Evolutionary conservation across 306 rosid genomes (phyloP).

Genomic region (Echinosophora koreensis): DNA sequence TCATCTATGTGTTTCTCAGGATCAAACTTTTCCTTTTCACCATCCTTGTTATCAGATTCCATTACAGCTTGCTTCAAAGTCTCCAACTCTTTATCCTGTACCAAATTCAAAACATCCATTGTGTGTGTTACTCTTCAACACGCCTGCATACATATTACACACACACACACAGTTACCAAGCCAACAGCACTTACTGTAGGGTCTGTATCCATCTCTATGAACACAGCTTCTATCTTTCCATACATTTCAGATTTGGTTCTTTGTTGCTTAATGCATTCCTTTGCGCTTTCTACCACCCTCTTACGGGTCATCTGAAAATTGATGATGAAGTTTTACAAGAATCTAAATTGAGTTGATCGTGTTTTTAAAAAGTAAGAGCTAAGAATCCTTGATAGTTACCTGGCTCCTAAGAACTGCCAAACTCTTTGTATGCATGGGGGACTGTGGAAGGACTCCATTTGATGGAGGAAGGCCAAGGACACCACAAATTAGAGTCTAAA

Average conservation of each 20-base stretch:
- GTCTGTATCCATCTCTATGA: slow-evolving; percentile 75
- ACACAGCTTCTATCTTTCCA: slow-evolving; percentile 78
- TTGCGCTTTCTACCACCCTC: slow-evolving; percentile 83
- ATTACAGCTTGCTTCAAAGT: slow-evolving; percentile 76
- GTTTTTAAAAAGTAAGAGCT: slow-evolving; percentile 15
- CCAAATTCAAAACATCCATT: slow-evolving; percentile 31
- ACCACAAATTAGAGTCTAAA: slow-evolving; percentile 80
- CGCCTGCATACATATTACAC: neutral
- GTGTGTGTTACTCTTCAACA: slow-evolving; percentile 19
- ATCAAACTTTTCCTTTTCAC: slow-evolving; percentile 58
- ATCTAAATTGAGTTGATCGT: slow-evolving; percentile 33
- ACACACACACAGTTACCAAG: neutral
- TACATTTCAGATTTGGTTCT: slow-evolving; percentile 66
- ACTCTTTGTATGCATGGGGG: slow-evolving; percentile 98
- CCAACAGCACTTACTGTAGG: slow-evolving; percentile 63
- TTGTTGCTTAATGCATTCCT: slow-evolving; percentile 72
- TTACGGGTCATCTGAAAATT: slow-evolving; percentile 70
- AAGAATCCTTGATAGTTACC: slow-evolving; percentile 50
- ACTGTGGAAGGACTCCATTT: slow-evolving; percentile 95
- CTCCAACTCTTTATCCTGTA: slow-evolving; percentile 56
- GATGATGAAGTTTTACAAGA: slow-evolving; percentile 16
- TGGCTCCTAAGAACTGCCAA: slow-evolving; percentile 77
- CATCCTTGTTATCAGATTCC: slow-evolving; percentile 54
- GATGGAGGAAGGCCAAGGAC: slow-evolving; percentile 93
- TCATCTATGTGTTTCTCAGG: slow-evolving; percentile 80